phyloP scores from a whole-genome alignment of 2,329 filamentous ascomycete genomes.

The Colletotrichum chlorophyti region DNA sequence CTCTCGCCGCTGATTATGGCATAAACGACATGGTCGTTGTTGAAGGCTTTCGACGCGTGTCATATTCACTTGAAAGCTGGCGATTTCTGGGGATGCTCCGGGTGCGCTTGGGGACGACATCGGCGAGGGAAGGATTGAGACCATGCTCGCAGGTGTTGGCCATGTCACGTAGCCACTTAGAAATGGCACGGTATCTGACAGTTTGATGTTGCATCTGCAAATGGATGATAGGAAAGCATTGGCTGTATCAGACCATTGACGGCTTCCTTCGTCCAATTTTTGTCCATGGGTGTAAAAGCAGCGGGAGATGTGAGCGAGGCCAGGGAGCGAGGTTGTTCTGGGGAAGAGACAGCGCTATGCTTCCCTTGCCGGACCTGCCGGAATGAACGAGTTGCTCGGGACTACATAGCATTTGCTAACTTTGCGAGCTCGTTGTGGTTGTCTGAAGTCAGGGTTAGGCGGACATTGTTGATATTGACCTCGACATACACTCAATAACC shows the following conservation, averaged over 20 bases:
- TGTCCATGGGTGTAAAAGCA: constrained; percentile 2
- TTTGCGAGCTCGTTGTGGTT: background rate
- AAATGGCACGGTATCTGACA: background rate
- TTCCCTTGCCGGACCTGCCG: background rate
- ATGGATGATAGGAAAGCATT: background rate
- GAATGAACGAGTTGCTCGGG: too few relatives aligned
- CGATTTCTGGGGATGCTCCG: too few relatives aligned
- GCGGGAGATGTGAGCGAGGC: background rate
- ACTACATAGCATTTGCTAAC: too few relatives aligned
- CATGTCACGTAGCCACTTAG: background rate
- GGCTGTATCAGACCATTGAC: background rate
- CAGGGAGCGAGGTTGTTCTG: background rate
- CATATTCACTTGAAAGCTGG: too few relatives aligned
- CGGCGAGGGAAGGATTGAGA: too few relatives aligned
- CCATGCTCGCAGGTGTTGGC: too few relatives aligned
- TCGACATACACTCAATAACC: background rate
- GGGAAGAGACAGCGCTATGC: too few relatives aligned
- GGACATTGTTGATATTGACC: background rate
- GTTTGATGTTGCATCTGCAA: background rate
- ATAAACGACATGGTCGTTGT: too few relatives aligned
- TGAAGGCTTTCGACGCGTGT: too few relatives aligned
- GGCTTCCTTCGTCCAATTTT: background rate
- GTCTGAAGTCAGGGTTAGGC: background rate
- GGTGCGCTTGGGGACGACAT: too few relatives aligned
- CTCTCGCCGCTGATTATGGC: background rate